Evolutionary conservation across 2,329 filamentous ascomycete genomes (phyloP), one percentile per base, ranked within the genome.

Genomic region (Hypoxylon sp.): DNA sequence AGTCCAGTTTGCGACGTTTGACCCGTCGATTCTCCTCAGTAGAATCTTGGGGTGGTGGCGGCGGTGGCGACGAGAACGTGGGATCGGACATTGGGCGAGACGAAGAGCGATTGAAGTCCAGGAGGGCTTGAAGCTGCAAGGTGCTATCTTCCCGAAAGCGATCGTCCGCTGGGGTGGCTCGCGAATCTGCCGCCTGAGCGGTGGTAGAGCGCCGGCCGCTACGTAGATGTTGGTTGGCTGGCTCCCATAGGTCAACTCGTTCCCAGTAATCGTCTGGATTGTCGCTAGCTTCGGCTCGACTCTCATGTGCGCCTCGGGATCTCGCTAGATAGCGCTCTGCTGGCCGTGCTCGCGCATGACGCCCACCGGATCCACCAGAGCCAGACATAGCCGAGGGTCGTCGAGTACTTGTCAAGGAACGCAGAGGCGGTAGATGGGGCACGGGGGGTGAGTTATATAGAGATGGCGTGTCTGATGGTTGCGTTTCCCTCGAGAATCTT

Each of bases 1-100:
- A 80, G 66, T 91, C 88, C 31, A 92, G 73, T 72, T 90, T 92
- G 61, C 89, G 83, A 41, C 89, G 84, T 73, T 92, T 92, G 45
- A 76, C 76, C 55, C 83, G 79, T 52, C 85, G 82, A 64, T 63
- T 69, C 13, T 73, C 71, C 42, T 73, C 70, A 3, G 43, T 56
- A 8, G 64, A 52, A 46, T 71, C 70, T 26, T 69, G 65, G 17
- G 60, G 65, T 21, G 66, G 65, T 21, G 66, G 55, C 18, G 64
- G 61, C 13, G 49, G 56, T 17, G 51, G 55, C 40, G 69, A 67
- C 15, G 67, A 63, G 40, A 72, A 69, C 7, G 63, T 38, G 17
- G 69, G 57, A 4, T 72, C 66, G 3, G 68, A 65, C 29, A 69
- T 63, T 3, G 61, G 31, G 48, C 64, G 58, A 21, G 53, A 46